A percentile compares a stretch with the other conserved stretches of the same genome.
Evolutionary conservation across 1,284 basidiomycete genomes (phyloP).

Genomic region (Malassezia sympodialis): DNA sequence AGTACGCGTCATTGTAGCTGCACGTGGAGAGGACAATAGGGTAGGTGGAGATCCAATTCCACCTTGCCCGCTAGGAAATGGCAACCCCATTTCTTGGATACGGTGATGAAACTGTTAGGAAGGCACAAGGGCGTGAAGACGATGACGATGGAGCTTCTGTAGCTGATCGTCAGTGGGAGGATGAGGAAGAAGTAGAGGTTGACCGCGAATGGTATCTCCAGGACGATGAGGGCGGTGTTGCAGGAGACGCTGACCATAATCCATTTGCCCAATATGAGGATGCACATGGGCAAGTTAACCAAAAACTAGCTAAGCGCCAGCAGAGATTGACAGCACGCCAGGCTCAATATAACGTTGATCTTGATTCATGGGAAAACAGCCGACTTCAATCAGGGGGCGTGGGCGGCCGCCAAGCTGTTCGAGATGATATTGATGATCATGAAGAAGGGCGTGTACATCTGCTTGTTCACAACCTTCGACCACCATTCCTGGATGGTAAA

Average conservation of each 20-base stretch:
- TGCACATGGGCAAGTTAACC: slow-evolving; percentile 54
- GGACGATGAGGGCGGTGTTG: slow-evolving; percentile 46
- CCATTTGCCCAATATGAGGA: slow-evolving; percentile 73
- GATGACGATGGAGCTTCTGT: slow-evolving; percentile 54
- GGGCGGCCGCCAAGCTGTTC: slow-evolving; percentile 66
- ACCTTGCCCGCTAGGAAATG: neutral
- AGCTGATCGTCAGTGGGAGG: slow-evolving; percentile 27
- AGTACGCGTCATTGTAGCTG: neutral
- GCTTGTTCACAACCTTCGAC: slow-evolving; percentile 91
- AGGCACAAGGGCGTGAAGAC: slow-evolving; percentile 50
- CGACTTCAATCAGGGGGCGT: slow-evolving; percentile 92
- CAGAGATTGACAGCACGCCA: slow-evolving; percentile 46
- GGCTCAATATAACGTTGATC: slow-evolving; percentile 66
- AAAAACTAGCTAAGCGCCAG: slow-evolving; percentile 21
- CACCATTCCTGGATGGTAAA: slow-evolving; percentile 91
- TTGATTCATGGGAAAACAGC: slow-evolving; percentile 96
- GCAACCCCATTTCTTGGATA: slow-evolving; percentile 12
- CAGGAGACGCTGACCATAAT: slow-evolving; percentile 79
- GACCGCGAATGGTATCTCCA: slow-evolving; percentile 41
- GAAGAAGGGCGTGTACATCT: slow-evolving; percentile 94
- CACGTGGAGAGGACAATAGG: neutral
- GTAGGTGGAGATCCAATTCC: neutral
- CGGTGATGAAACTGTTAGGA: slow-evolving; percentile 9
- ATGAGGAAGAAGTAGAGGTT: slow-evolving; percentile 27
- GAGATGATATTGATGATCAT: slow-evolving; percentile 68